phyloP scores from a whole-genome alignment of 306 rosid species.

The Potentilla sterilis region DNA sequence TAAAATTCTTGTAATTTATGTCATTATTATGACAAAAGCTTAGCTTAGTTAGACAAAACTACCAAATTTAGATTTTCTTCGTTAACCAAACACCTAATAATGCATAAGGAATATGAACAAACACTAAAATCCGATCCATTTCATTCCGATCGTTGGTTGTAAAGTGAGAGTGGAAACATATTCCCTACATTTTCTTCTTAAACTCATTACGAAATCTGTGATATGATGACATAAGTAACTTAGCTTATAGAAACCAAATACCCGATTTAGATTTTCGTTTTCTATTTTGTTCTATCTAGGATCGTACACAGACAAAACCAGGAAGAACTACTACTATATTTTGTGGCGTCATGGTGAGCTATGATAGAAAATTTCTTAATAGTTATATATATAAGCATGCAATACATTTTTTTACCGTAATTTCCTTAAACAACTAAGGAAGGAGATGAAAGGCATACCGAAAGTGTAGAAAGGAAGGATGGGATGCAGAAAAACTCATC shows the following conservation, averaged over 20 bases:
- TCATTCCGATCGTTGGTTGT: neutral
- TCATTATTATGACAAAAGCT: neutral
- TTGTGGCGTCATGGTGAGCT: slow-evolving; percentile 8
- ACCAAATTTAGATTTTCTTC: neutral
- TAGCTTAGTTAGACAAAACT: too few relatives aligned
- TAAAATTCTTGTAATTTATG: neutral
- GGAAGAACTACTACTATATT: neutral
- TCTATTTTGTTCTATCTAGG: neutral
- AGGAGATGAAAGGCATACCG: slow-evolving; percentile 23
- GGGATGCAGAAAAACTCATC: slow-evolving; percentile 23
- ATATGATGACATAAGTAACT: neutral
- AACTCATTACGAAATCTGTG: neutral
- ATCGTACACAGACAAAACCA: neutral
- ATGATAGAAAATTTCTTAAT: too few relatives aligned
- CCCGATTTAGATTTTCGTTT: neutral
- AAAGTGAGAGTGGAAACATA: neutral
- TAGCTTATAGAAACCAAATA: neutral
- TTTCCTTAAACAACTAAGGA: neutral
- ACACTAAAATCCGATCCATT: neutral
- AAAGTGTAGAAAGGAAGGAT: slow-evolving; percentile 35
- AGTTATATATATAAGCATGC: neutral
- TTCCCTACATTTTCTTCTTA: neutral
- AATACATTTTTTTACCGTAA: neutral
- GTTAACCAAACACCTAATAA: neutral
- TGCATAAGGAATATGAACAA: neutral